These are phyloP conservation scores for Pseudogymnoascus destructans DNA, from an alignment of 2,329 filamentous ascomycete genomes.

Conservation along the genomic window DNA sequence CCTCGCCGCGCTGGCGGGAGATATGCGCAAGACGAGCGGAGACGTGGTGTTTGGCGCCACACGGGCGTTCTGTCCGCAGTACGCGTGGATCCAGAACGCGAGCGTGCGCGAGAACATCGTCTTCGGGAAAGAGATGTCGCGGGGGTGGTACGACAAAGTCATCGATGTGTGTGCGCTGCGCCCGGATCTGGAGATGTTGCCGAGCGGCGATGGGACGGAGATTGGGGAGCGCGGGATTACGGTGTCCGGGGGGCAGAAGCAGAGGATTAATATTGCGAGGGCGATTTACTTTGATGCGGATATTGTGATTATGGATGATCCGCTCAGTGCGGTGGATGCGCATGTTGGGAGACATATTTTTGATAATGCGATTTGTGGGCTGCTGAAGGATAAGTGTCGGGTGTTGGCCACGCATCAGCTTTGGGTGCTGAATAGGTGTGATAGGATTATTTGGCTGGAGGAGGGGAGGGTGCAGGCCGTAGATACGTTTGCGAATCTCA, in stretches of 20 bases:
- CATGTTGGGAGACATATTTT: conserved; percentile 68
- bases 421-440: conserved; percentile 80
- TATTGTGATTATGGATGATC: conserved; percentile 57
- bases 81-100: conserved; percentile 94
- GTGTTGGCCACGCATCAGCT: conserved; percentile 91
- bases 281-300: conserved; percentile 59
- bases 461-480: conserved; percentile 70
- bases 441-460: conserved; percentile 89
- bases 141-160: conserved; percentile 55
- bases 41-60: conserved; percentile 63
- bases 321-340: conserved; percentile 55
- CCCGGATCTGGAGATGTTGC: conserved; percentile 85
- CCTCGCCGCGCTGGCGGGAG: conserved; percentile 76
- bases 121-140: conserved; percentile 69
- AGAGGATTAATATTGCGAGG: conserved; percentile 84
- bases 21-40: conserved; percentile 76
- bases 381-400: conserved; percentile 78
- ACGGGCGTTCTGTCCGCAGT: conserved; percentile 86
- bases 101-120: conserved; percentile 79
- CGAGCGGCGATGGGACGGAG: conserved; percentile 75
- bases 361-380: conserved; percentile 82
- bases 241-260: conserved; percentile 89
- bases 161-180: conserved; percentile 64
- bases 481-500: conserved; percentile 81
- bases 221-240: conserved; percentile 94